Base-by-base conservation (phyloP, 768 basidiomycete genomes). In the Leucosporidium yakuticum region DNA sequence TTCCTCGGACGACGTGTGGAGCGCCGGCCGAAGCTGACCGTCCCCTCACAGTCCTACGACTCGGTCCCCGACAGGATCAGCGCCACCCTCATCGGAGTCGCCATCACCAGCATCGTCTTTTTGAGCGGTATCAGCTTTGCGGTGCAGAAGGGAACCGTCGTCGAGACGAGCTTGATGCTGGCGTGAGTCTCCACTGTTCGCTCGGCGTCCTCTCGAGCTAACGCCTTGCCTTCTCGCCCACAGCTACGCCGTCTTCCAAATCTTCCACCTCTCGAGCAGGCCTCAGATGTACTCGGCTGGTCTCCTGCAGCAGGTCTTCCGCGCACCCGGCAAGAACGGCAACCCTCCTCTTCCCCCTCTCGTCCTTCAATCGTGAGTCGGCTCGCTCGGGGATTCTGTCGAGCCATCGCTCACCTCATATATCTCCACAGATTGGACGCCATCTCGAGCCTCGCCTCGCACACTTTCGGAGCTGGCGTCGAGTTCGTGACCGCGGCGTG, bases 161-260 rank as follows among this genome's bases (percentile, higher is more conserved):
- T 77, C 29, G 76, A 77, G 69, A 73, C 76, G 23, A 47, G 58
- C 20, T 68, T 77, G 19, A 74, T 76, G 67, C 68, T 74, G 19
- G 72, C 73, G 72, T 73, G 49, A 29, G 65, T 19, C 19, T 48
- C 25, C 21, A 3, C 2, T 48, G 36, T 53, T 31, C 4, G 0
- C 44, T 61, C 25, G 21, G 12, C 15, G 20, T 5, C 15, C 3
- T 14, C n/a, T 4, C 31, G 39, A 29, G 14, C 60, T 62, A 4
- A 62, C 65, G 11, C 23, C 44, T 20, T 44, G 36, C 1, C 51
- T 15, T 7, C 47, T 47, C 50, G 2, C 23, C n/a, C 47, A 36
- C 60, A 74, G 74, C 23, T 76, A 76, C 60, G 68, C 69, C 39
- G 71, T 73, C 34, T 74, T 76, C 68, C 71, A 74, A 55, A 70